phyloP scores from a whole-genome alignment of 192 early-diverging fungal species.

The Backusella macrospora region DNA sequence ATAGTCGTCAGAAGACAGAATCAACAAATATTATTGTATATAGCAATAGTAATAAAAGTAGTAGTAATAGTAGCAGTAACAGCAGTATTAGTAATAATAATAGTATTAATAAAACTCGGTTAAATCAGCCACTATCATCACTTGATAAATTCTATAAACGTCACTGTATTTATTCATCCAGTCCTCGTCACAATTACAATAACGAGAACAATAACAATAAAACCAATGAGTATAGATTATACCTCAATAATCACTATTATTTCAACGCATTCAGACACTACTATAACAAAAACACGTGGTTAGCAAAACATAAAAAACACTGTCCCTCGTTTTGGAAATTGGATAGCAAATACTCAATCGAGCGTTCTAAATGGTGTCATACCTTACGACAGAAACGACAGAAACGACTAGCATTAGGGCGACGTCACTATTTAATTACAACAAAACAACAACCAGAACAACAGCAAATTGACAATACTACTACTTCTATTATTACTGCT shows the following conservation, averaged over 20 bases:
- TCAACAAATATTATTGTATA: background rate
- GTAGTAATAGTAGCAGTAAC: background rate
- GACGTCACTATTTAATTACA: no score
- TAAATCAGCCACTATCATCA: background rate
- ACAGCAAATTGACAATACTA: background rate
- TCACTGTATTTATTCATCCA: background rate
- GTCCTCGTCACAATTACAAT: background rate
- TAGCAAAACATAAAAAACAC: no score
- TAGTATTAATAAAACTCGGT: slow-evolving; percentile 8
- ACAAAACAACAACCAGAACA: background rate
- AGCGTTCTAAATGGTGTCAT: no score
- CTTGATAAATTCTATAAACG: slow-evolving; percentile 4
- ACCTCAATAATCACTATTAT: background rate
- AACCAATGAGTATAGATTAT: background rate
- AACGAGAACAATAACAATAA: background rate
- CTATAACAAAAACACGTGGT: background rate
- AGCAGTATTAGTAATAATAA: background rate
- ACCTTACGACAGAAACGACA: background rate
- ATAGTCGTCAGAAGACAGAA: background rate
- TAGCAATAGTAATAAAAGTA: background rate
- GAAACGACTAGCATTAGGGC: background rate
- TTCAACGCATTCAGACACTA: background rate
- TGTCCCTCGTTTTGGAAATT: no score
- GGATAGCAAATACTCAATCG: no score
- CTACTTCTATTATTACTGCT: no score